A percentile compares a stretch with the other conserved stretches of the same genome.
Evolutionary conservation across 2,329 filamentous ascomycete species (phyloP).

Genomic region (Metarhizium sp.): DNA sequence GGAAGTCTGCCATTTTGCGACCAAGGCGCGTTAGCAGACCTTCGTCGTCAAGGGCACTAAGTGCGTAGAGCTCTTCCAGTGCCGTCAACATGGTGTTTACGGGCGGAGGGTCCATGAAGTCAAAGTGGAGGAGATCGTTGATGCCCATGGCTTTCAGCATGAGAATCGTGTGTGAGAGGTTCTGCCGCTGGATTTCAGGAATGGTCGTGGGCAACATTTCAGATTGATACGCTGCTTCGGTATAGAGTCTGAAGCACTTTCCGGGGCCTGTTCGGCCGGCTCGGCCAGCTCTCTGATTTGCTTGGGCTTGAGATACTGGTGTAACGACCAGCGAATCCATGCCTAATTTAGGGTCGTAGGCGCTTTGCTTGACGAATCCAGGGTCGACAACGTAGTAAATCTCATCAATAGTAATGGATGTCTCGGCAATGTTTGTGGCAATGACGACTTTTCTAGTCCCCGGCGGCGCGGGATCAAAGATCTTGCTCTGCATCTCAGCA

Average conservation of each 20-base stretch:
- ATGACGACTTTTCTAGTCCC: constrained; percentile 91
- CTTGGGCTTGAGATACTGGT: constrained; percentile 93
- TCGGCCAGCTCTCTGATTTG: constrained; percentile 85
- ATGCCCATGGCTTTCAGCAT: constrained; percentile 99
- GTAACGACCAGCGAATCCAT: constrained; percentile 97
- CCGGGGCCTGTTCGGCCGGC: constrained; percentile 91
- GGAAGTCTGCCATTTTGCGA: constrained; percentile 96
- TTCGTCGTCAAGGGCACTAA: constrained; percentile 90
- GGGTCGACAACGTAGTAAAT: constrained; percentile 97
- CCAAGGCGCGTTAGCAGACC: constrained; percentile 85
- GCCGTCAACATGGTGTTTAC: constrained; percentile 97
- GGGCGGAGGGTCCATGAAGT: constrained; percentile 97
- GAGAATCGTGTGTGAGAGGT: constrained; percentile 83
- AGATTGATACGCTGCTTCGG: constrained; percentile 87
- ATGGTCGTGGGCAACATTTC: constrained; percentile 97
- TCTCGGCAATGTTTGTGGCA: constrained; percentile 97
- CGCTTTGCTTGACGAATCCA: constrained; percentile 95
- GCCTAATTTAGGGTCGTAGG: constrained; percentile 91
- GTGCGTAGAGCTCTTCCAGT: constrained; percentile 85
- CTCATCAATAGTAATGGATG: constrained; percentile 93
- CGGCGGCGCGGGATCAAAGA: constrained; percentile 86
- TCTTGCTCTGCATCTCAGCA: constrained; percentile 84
- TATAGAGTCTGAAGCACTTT: constrained; percentile 93
- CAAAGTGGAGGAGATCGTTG: constrained; percentile 92
- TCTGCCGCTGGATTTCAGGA: constrained; percentile 93